phyloP scores from a whole-genome alignment of 768 basidiomycete species.

The Inosperma sp. region DNA sequence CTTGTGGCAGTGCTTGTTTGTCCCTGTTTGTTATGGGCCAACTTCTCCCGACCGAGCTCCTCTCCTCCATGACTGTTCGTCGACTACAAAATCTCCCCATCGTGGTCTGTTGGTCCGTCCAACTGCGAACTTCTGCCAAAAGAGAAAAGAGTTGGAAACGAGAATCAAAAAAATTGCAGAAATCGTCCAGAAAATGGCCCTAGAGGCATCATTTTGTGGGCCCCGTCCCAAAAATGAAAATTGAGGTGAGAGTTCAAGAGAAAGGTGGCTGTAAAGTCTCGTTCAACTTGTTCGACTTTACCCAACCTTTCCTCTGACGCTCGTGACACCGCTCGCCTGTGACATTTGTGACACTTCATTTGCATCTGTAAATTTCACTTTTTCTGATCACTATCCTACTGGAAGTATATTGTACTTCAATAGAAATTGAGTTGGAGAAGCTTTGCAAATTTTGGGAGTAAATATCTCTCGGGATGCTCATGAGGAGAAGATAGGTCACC shows the following conservation, averaged over 20 bases:
- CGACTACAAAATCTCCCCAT: not conserved
- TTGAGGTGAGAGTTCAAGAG: slow-evolving; percentile 5
- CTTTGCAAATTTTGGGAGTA: too few relatives aligned
- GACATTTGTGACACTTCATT: slow-evolving; percentile 1
- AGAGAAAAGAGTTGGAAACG: too few relatives aligned
- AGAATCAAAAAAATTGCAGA: not conserved
- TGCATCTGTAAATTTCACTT: not conserved
- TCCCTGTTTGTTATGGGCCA: slow-evolving; percentile 13
- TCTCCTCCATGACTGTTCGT: not conserved
- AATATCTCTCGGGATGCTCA: too few relatives aligned
- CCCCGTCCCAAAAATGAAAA: not conserved
- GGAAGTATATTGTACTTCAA: too few relatives aligned
- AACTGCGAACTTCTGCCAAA: too few relatives aligned
- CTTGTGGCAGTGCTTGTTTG: slow-evolving; percentile 30
- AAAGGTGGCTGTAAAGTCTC: not conserved
- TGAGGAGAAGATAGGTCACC: too few relatives aligned
- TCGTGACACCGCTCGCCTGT: not conserved
- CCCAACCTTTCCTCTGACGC: slow-evolving; percentile 1
- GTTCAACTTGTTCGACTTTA: not conserved
- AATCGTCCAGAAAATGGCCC: not conserved
- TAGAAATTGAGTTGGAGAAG: too few relatives aligned
- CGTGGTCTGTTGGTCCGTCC: too few relatives aligned
- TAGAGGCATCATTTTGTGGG: not conserved
- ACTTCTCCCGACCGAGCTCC: slow-evolving; percentile 7
- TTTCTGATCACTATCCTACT: too few relatives aligned